These are phyloP conservation scores for Sparassis latifolia DNA, from an alignment of 1,284 basidiomycete species.

Conservation along the genomic window DNA sequence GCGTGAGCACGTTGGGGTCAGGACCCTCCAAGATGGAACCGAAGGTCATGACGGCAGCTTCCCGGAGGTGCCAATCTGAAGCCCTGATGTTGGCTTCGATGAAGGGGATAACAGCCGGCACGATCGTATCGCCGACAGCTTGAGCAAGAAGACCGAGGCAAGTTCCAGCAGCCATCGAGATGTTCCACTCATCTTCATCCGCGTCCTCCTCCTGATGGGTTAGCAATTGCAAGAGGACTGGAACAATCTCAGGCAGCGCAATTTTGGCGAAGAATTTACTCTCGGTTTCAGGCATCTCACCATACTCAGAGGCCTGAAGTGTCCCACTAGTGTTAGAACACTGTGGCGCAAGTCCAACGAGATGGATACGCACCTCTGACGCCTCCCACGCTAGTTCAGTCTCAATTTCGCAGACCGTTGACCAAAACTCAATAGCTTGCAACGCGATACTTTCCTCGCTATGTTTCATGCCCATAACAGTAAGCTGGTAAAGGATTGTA, in stretches of 20 bases:
- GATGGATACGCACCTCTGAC: constrained; percentile 60
- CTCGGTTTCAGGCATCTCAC: constrained; percentile 84
- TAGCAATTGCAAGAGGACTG: constrained; percentile 85
- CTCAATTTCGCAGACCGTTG: constrained; percentile 97
- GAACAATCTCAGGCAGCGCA: constrained; percentile 91
- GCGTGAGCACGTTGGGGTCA: constrained; percentile 79
- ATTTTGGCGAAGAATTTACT: constrained; percentile 92
- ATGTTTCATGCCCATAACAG: constrained; percentile 98
- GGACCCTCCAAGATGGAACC: constrained; percentile 97
- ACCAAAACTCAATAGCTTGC: constrained; percentile 99
- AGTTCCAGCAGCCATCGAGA: constrained; percentile 96
- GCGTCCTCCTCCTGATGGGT: constrained; percentile 95
- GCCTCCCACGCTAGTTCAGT: constrained; percentile 90
- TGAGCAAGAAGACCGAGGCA: constrained; percentile 87
- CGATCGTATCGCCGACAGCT: constrained; percentile 88
- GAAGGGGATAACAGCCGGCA: constrained; percentile 93
- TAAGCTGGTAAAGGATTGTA: constrained; percentile 55
- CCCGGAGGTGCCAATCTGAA: constrained; percentile 90
- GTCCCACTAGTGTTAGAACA: too few species aligned
- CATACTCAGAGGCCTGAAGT: constrained; percentile 78
- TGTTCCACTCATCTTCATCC: constrained; percentile 98
- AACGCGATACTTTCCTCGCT: constrained; percentile 86
- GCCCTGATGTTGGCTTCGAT: constrained; percentile 94
- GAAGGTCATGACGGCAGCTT: constrained; percentile 98
- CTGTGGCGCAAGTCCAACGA: too few species aligned